A percentile compares a stretch with the other conserved stretches of the same genome.
Conservation (phyloP, 139 green algal genomes). For the Chlamydomonas sphaeroides region DNA sequence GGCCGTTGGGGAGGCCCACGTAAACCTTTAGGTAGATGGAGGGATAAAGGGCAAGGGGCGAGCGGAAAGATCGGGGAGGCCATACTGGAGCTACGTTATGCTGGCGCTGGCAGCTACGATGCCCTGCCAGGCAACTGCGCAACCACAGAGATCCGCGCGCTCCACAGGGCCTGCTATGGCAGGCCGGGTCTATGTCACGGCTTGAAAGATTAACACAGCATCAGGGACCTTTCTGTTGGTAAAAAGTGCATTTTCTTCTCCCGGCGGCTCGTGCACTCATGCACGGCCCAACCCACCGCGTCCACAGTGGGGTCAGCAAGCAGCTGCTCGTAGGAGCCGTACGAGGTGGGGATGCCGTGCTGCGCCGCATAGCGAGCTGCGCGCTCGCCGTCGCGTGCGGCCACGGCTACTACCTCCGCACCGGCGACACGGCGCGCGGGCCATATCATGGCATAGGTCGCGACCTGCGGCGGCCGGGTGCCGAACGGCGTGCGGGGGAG, state of each 20-base stretch:
- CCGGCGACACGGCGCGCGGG: conserved; percentile 35
- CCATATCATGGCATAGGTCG: conserved; percentile 59
- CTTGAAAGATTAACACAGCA: no score
- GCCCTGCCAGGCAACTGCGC: no score
- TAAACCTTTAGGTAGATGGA: conserved; percentile 62
- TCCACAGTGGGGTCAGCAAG: conserved; percentile 54
- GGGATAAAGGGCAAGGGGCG: not conserved
- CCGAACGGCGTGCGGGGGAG: not conserved
- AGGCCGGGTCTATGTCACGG: no score
- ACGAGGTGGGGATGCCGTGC: conserved; percentile 52
- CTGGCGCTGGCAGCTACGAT: no score
- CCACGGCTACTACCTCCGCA: conserved; percentile 53
- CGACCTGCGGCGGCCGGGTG: conserved; percentile 15
- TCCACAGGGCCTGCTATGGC: no score
- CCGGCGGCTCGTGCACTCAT: no score
- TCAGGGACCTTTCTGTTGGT: no score
- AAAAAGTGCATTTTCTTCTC: no score
- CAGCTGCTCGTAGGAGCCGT: conserved; percentile 64
- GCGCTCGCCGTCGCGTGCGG: conserved; percentile 45
- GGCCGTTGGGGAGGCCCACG: conserved; percentile 64
- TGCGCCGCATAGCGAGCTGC: conserved; percentile 49
- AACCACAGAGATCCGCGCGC: no score
- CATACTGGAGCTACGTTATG: no score
- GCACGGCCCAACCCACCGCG: no score
- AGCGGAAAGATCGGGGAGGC: no score